These are phyloP conservation scores for Didymella glomerata DNA, from an alignment of 2,329 filamentous ascomycete genomes.

Conservation along the genomic window DNA sequence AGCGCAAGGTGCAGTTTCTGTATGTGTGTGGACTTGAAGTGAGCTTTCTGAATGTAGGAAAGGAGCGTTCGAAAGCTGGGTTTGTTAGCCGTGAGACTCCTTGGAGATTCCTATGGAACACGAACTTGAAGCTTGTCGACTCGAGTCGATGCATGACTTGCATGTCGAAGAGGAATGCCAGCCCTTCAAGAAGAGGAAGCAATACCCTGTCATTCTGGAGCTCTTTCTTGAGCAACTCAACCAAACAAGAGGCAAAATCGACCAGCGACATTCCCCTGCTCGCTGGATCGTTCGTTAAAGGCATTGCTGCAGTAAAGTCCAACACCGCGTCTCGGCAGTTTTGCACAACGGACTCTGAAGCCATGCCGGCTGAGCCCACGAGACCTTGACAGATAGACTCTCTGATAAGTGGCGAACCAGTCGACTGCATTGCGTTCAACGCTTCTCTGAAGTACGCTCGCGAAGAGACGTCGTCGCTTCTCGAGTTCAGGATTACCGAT, in stretches of 20 bases:
- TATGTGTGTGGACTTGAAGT: conserved; percentile 84
- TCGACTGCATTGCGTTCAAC: conserved; percentile 47
- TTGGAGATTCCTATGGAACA: neutral
- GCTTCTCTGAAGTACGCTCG: conserved; percentile 66
- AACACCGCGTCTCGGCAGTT: conserved; percentile 72
- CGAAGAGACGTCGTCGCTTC: conserved; percentile 61
- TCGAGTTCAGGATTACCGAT: conserved; percentile 18
- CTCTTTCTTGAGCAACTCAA: conserved; percentile 42
- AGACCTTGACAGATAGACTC: conserved; percentile 69
- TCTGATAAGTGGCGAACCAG: conserved; percentile 23
- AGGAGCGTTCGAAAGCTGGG: conserved; percentile 68
- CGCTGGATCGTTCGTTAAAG: conserved; percentile 12
- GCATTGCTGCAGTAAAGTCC: conserved; percentile 48
- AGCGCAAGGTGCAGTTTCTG: conserved; percentile 82
- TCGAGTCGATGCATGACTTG: conserved; percentile 53
- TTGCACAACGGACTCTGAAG: conserved; percentile 77
- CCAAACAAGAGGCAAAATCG: conserved; percentile 36
- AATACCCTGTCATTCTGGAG: conserved; percentile 71
- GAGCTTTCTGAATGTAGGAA: conserved; percentile 75
- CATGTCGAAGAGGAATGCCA: conserved; percentile 71
- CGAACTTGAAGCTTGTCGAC: conserved; percentile 63
- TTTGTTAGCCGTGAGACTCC: neutral
- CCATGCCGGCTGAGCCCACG: conserved; percentile 78
- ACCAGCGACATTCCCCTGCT: conserved; percentile 33
- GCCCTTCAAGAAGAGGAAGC: conserved; percentile 77